Evolutionary conservation across 352 stramenopile species (phyloP).

Genomic region (Pythium pyrilobum): DNA sequence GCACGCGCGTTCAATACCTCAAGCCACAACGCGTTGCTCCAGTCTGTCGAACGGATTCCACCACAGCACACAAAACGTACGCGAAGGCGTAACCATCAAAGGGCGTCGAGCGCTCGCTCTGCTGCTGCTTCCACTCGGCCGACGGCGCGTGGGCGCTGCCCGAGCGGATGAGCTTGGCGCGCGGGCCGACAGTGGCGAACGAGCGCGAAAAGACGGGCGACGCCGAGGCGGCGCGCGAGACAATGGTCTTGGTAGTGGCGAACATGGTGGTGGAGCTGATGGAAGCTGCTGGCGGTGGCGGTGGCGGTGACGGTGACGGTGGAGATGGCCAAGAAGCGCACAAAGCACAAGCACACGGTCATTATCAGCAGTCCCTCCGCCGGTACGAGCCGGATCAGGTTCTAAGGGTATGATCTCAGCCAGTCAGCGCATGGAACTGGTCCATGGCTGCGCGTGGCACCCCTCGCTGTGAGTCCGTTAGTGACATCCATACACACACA

Average conservation of each 20-base stretch:
- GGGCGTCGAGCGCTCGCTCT: conserved; percentile 34
- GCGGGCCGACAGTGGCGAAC: conserved; percentile 46
- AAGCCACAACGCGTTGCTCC: too few species aligned
- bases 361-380: conserved; percentile 59
- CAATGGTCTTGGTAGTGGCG: conserved; percentile 33
- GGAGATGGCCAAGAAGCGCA: conserved; percentile 2
- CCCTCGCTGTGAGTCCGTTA: conserved; percentile 50
- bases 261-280: conserved; percentile 25
- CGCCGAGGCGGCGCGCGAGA: conserved; percentile 11
- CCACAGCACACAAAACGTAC: conserved; percentile 24
- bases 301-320: neutral
- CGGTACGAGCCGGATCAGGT: conserved; percentile 64
- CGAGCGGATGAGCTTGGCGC: conserved; percentile 33
- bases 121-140: conserved; percentile 41
- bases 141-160: conserved; percentile 41
- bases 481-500: conserved; percentile 17
- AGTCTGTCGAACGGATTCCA: too few species aligned
- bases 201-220: conserved; percentile 17
- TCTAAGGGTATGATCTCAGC: conserved; percentile 68
- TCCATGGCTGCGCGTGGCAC: conserved; percentile 41
- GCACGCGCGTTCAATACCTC: too few species aligned
- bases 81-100: conserved; percentile 57
- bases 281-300: conserved; percentile 1
- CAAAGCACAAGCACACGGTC: conserved; percentile 23
- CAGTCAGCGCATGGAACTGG: conserved; percentile 40